phyloP scores from a whole-genome alignment of 1,139 yeast species.

The Debaryomyces fabryi region DNA sequence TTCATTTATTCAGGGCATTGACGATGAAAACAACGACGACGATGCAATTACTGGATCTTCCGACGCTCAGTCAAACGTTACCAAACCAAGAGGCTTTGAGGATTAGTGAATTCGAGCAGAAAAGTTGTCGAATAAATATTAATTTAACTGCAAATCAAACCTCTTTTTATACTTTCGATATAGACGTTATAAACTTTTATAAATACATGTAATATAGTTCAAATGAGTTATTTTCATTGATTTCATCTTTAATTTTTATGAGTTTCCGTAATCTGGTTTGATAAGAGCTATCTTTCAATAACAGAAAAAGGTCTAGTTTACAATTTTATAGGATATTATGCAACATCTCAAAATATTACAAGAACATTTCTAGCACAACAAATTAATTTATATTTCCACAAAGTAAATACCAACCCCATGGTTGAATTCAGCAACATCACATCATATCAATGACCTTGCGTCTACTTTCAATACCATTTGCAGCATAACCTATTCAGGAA shows the following conservation, averaged over 20 bases:
- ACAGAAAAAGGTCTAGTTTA: too few relatives aligned
- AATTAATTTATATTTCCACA: background rate
- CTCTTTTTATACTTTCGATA: background rate
- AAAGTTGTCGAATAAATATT: background rate
- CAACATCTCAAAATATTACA: background rate
- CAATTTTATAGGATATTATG: background rate
- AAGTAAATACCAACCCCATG: background rate
- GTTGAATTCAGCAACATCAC: background rate
- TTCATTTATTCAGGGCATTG: conserved; percentile 17
- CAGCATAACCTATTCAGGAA: background rate
- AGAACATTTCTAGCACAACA: background rate
- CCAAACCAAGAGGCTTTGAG: background rate
- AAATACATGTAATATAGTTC: background rate
- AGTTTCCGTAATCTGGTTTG: too few relatives aligned
- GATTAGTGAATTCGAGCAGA: background rate
- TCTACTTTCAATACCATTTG: background rate
- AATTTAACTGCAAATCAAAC: background rate
- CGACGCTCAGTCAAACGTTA: background rate
- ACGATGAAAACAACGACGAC: conserved; percentile 18
- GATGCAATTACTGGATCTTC: conserved; percentile 5
- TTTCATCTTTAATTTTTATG: background rate
- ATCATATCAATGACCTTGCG: background rate
- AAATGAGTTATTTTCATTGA: background rate
- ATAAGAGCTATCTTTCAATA: too few relatives aligned
- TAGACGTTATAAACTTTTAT: background rate